Base-by-base conservation (phyloP, 495 filamentous ascomycete species). In the Neurospora pannonica region DNA sequence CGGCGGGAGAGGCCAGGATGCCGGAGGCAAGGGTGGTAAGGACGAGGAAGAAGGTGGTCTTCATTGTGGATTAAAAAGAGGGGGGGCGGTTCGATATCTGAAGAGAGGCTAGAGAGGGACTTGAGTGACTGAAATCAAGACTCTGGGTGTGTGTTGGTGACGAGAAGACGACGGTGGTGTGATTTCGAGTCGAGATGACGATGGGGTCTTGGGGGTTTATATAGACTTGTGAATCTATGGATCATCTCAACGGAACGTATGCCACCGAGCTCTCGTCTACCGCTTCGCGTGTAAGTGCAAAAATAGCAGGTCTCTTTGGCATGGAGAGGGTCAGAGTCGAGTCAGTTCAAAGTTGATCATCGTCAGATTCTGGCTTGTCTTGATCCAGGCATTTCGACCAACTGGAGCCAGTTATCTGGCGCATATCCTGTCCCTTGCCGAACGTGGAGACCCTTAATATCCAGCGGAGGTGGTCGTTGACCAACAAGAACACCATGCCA, bases 31-130 rank as follows among this genome's bases (percentile, higher is more conserved):
- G 19, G 70, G 69, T n/a, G 70, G 71, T n/a, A 43, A 71, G 28
- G 69, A 60, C 73, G 69, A 74, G 17, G 70, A 74, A 71, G 73
- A 43, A 37, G 1, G 73, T 54, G 34, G 70, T 71, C 70, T 74
- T 74, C 73, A 71, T 74, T 62, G 36, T 71, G 15, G 15, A n/a
- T 13, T 34, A n/a, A n/a, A n/a, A n/a, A n/a, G n/a, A 38, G 36
- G 36, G 31, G 19, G 60, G 38, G 38, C 11, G 38, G 38, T 15
- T 39, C 10, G 38, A 39, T 15, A 36, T 46, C 7, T 28, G 10
- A 43, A 43, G 40, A 43, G 15, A 43, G 40, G 40, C 40, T 43
- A 43, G n/a, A 43, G 40, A 43, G 17, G 40, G 4, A 43, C 17
- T 43, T 43, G 40, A 19, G 40, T 43, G 40, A 1, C 40, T 46